Conservation (phyloP, 306 rosid genomes). For the Quercus variabilis region DNA sequence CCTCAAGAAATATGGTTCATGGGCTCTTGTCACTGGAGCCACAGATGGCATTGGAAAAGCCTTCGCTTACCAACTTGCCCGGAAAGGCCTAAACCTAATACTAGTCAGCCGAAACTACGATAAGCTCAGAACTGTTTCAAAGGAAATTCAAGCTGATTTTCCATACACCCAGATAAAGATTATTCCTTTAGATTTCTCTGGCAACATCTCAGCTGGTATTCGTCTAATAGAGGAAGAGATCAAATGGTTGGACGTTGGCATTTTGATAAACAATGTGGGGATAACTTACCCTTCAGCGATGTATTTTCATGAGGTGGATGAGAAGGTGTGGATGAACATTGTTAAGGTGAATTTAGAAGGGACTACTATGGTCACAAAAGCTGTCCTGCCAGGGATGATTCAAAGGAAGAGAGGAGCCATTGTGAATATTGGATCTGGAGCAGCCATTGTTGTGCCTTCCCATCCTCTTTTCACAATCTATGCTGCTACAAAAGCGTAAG, state of each 20-base stretch:
- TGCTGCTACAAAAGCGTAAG: conserved; percentile 89
- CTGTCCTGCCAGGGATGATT: conserved; percentile 53
- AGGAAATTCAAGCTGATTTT: conserved; percentile 27
- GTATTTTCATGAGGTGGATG: conserved; percentile 66
- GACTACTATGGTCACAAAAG: conserved; percentile 48
- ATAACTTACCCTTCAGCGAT: conserved; percentile 59
- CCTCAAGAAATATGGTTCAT: conserved; percentile 66
- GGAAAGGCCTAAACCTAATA: conserved; percentile 57
- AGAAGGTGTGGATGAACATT: conserved; percentile 61
- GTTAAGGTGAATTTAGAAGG: conserved; percentile 63
- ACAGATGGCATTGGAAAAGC: conserved; percentile 89
- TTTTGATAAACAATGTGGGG: conserved; percentile 80
- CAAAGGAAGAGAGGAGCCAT: conserved; percentile 57
- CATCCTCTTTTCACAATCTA: conserved; percentile 77
- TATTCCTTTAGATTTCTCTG: conserved; percentile 38
- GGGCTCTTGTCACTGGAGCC: conserved; percentile 79
- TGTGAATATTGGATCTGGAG: conserved; percentile 73
- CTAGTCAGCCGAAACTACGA: conserved; percentile 51
- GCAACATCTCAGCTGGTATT: conserved; percentile 19
- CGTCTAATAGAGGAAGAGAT: conserved; percentile 29
- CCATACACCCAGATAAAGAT: conserved; percentile 31
- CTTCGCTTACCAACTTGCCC: conserved; percentile 55
- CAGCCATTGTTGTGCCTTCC: conserved; percentile 66
- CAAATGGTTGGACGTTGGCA: conserved; percentile 35
- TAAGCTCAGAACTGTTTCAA: conserved; percentile 48